Evolutionary conservation across 2,329 filamentous ascomycete genomes (phyloP).

Genomic region (Colletotrichum sp.): DNA sequence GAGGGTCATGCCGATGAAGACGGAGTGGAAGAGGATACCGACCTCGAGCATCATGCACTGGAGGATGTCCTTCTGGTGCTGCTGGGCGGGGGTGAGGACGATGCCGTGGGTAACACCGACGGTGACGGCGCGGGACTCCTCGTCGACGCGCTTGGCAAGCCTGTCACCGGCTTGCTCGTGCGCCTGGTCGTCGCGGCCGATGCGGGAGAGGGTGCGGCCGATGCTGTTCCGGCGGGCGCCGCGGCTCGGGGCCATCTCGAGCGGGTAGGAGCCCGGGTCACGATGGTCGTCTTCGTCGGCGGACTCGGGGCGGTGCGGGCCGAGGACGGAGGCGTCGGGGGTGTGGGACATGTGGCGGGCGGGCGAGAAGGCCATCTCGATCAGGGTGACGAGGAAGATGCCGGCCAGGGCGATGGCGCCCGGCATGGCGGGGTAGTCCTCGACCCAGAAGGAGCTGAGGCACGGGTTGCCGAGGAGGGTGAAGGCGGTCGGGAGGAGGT

Average conservation of each 20-base stretch:
- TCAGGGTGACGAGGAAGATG: conserved; percentile 77
- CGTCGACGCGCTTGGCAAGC: conserved; percentile 26
- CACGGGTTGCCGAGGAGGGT: conserved; percentile 67
- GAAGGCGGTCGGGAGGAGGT: conserved; percentile 72
- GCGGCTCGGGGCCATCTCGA: not conserved
- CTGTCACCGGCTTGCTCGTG: not conserved
- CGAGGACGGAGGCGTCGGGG: conserved; percentile 30
- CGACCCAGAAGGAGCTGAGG: conserved; percentile 76
- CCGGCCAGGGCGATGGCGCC: conserved; percentile 81
- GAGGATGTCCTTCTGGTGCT: conserved; percentile 68
- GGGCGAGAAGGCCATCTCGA: conserved; percentile 74
- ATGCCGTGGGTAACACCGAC: conserved; percentile 10
- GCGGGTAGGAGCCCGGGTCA: not conserved
- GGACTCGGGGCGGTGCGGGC: conserved; percentile 11
- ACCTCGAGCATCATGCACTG: conserved; percentile 81
- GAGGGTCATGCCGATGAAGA: conserved; percentile 86
- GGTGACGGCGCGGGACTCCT: not conserved
- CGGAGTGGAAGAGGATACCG: conserved; percentile 78
- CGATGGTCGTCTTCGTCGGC: not conserved
- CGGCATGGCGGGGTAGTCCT: conserved; percentile 77
- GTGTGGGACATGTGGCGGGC: conserved; percentile 31
- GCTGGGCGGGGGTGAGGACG: conserved; percentile 54
- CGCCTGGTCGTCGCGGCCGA: not conserved
- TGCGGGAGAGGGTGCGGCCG: conserved; percentile 12
- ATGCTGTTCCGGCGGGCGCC: not conserved